Conservation (phyloP, 2,329 filamentous ascomycete genomes). For the Tolypocladium guangdongense region DNA sequence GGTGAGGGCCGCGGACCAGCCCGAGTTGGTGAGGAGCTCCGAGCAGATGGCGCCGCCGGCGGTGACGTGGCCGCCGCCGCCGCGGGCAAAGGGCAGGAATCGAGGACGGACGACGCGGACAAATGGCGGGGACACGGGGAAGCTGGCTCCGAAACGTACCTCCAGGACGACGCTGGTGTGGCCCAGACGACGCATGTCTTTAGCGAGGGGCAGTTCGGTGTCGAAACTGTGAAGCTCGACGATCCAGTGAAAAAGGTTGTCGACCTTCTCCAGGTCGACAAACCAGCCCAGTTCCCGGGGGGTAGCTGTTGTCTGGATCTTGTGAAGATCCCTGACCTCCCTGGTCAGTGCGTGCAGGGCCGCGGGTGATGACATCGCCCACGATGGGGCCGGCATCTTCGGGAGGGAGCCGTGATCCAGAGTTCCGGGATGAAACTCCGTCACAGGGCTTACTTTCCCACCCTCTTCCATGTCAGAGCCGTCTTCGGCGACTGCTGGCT, state of each 20-base stretch:
- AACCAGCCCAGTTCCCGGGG: slow-evolving; percentile 71
- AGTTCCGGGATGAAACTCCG: slow-evolving; percentile 52
- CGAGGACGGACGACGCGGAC: slow-evolving; percentile 72
- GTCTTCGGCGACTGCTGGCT: background rate
- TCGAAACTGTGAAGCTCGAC: slow-evolving; percentile 82
- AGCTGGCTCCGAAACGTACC: slow-evolving; percentile 67
- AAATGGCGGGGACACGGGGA: slow-evolving; percentile 72
- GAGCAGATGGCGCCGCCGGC: slow-evolving; percentile 74
- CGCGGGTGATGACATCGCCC: slow-evolving; percentile 15
- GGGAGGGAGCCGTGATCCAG: slow-evolving; percentile 53
- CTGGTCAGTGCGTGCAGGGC: slow-evolving; percentile 14
- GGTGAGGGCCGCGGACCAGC: slow-evolving; percentile 63
- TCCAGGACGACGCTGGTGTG: slow-evolving; percentile 67
- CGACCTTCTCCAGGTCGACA: slow-evolving; percentile 54
- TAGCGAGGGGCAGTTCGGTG: slow-evolving; percentile 51
- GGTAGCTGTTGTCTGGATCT: slow-evolving; percentile 50
- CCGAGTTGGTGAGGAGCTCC: slow-evolving; percentile 72
- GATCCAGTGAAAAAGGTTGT: slow-evolving; percentile 83
- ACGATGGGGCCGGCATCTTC: slow-evolving; percentile 36
- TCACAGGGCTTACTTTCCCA: slow-evolving; percentile 5
- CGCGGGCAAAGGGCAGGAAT: slow-evolving; percentile 58
- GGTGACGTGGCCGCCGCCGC: slow-evolving; percentile 82
- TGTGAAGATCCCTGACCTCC: slow-evolving; percentile 53
- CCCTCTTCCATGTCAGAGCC: background rate
- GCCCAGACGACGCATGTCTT: slow-evolving; percentile 57